Base-by-base conservation (phyloP, 2,329 filamentous ascomycete genomes). In the Pseudofabraea citricarpa region DNA sequence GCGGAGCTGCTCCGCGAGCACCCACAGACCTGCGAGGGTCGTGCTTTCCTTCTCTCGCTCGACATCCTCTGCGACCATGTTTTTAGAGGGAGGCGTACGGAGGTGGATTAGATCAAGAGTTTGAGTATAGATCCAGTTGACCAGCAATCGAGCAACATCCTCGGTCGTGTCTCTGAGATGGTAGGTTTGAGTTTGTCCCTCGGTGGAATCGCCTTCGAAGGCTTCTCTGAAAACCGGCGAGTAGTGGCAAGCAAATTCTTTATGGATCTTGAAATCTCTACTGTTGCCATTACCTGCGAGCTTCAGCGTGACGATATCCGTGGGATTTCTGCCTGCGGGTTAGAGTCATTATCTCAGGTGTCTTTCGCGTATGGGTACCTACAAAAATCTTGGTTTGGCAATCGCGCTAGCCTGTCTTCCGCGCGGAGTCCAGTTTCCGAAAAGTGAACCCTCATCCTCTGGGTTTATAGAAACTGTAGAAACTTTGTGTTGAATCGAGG, bases 1-100 rank as follows among this genome's bases (percentile, higher is more conserved):
- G 2, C 36, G 24, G 13, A 51, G 20, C 26, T 38, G 33, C 8
- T 51, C 45, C 3, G 43, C 45, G 2, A 51, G 36, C 9, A 21
- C 40, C 9, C 46, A 77, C 54, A 81, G 81, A 49, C 75, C 76
- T 3, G 35, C 27, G 4, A 23, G 13, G 12, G 15, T 33, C 7
- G 23, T 20, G 16, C 16, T 15, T 15, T 31, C 27, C 27, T 31
- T 31, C n/a, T n/a, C n/a, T n/a, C n/a, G n/a, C n/a, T n/a, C n/a
- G n/a, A n/a, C n/a, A 10, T 31, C 27, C 27, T 31, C 16, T 12
- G 16, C 27, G 13, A 15, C 13, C 27, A 31, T 31, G 6, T 15
- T 31, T 10, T 31, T 31, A 5, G 27, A 15, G 13, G 27, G 27
- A 3, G 13, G 13, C 6, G 13, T 15, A 6, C 10, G 13, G 27